phyloP scores from a whole-genome alignment of 441 rosid genomes.

The Kokia cookei region DNA sequence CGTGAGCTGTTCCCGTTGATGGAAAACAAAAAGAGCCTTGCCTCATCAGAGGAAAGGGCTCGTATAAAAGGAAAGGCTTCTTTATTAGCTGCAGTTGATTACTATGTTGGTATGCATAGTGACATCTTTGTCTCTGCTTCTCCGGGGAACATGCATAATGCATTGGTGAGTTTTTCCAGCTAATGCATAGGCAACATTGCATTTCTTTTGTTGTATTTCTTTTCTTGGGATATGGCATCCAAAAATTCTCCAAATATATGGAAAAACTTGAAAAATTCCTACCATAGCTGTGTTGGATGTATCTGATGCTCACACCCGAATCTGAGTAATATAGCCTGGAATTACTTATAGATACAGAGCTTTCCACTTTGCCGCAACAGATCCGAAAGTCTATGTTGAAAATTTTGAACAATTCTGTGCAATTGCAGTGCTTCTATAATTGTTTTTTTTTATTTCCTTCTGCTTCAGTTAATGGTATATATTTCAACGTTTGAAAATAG shows the following conservation, averaged over 20 bases:
- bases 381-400: neutral
- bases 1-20: slow-evolving; percentile 75
- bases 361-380: too few species aligned
- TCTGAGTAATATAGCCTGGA: too few species aligned
- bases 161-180: slow-evolving; percentile 45
- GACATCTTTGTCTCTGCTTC: slow-evolving; percentile 94
- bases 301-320: too few species aligned
- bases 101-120: slow-evolving; percentile 81
- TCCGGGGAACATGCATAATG: slow-evolving; percentile 99
- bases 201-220: neutral
- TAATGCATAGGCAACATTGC: neutral
- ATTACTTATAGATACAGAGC: too few species aligned
- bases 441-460: neutral
- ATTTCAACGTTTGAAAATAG: neutral
- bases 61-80: slow-evolving; percentile 86
- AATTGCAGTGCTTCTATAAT: neutral
- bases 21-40: slow-evolving; percentile 91
- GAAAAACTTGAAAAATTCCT: too few species aligned
- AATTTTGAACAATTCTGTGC: neutral
- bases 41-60: slow-evolving; percentile 68
- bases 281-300: too few species aligned
- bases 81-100: slow-evolving; percentile 88
- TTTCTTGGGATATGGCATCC: neutral
- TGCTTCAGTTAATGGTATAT: neutral
- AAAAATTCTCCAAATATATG: too few species aligned